A percentile compares a stretch with the other conserved stretches of the same genome.
Conservation (phyloP, 441 rosid genomes). For the Gossypium schwendimanii region DNA sequence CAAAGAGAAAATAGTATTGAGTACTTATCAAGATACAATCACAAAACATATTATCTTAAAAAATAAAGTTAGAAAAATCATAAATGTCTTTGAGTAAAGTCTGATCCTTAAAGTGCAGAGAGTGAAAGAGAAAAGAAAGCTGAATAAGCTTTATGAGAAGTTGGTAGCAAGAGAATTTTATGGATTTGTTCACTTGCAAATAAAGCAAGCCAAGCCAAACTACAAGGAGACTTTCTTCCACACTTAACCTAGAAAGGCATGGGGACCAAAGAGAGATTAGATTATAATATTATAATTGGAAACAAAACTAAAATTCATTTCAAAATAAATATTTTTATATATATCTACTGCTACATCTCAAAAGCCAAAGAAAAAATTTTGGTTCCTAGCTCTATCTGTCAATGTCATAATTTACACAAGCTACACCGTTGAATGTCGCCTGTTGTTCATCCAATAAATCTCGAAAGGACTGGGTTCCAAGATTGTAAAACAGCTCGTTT, state of each 20-base stretch:
- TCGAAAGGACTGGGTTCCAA: slow-evolving; percentile 6
- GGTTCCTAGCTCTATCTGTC: slow-evolving; percentile 32
- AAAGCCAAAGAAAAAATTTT: slow-evolving; percentile 33
- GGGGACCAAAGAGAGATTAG: slow-evolving; percentile 20
- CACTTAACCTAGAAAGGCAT: slow-evolving; percentile 28
- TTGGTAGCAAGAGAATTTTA: neutral
- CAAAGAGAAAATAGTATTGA: too few species aligned
- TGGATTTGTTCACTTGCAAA: neutral
- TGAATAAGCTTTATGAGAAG: neutral
- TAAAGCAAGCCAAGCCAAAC: slow-evolving; percentile 22
- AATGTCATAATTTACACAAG: slow-evolving; percentile 31
- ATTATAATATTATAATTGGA: slow-evolving; percentile 19
- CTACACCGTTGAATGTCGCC: slow-evolving; percentile 16
- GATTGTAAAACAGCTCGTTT: neutral
- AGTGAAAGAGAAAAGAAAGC: neutral
- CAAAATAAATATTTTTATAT: slow-evolving; percentile 33
- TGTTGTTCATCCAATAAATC: slow-evolving; percentile 17
- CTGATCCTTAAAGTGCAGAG: neutral
- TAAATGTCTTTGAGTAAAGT: too few species aligned
- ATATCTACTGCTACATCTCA: slow-evolving; percentile 39
- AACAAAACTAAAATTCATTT: slow-evolving; percentile 26
- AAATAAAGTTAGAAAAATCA: too few species aligned
- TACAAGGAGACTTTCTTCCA: slow-evolving; percentile 29
- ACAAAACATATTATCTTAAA: too few species aligned
- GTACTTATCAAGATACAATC: too few species aligned